Conservation (phyloP, 257 asterid species). For the Solanum paucissectum region DNA sequence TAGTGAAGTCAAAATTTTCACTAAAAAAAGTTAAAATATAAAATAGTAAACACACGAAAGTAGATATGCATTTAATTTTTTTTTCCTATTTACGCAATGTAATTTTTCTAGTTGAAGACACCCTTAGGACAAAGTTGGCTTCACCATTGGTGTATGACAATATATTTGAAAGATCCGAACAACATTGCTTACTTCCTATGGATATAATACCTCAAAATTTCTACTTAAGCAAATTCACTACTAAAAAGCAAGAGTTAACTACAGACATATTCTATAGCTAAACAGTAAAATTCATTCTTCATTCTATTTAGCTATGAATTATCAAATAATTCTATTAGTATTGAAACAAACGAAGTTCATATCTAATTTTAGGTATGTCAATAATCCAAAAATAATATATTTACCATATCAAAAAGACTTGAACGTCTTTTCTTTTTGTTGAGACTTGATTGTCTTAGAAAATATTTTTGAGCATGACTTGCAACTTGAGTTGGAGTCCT, state of each 20-base stretch:
- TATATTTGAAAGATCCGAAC: not conserved
- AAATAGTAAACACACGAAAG: not conserved
- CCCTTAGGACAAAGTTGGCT: not conserved
- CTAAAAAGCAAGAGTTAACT: not conserved
- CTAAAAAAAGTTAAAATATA: not conserved
- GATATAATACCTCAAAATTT: not conserved
- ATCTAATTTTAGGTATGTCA: not conserved
- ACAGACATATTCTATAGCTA: not conserved
- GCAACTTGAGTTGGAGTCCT: constrained; percentile 39
- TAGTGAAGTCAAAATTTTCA: not conserved
- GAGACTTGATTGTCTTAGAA: constrained; percentile 16
- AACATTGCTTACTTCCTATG: not conserved
- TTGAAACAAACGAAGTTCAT: not conserved
- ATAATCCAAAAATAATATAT: not conserved
- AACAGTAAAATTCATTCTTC: not conserved
- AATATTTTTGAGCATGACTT: constrained; percentile 32
- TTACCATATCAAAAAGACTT: constrained; percentile 12
- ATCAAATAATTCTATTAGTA: not conserved
- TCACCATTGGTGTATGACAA: not conserved
- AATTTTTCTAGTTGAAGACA: not conserved
- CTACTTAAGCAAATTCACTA: not conserved
- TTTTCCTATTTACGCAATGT: not conserved
- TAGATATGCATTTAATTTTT: not conserved
- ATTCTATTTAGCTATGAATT: not conserved
- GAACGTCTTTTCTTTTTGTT: not conserved